Conservation (phyloP, 2,329 filamentous ascomycete genomes). For the Claviceps humidiphila region DNA sequence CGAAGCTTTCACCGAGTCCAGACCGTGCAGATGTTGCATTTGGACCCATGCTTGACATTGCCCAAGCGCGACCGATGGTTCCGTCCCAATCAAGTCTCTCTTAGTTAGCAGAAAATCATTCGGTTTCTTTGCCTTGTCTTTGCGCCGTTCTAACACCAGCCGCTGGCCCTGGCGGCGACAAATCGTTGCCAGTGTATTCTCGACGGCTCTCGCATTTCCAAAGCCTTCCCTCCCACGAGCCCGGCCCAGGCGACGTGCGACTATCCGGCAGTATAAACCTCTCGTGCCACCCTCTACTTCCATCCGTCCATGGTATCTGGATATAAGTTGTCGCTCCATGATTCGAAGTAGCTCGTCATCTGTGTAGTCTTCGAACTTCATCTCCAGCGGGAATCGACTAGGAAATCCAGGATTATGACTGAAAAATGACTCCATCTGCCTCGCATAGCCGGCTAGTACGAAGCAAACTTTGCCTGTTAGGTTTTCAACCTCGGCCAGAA, state of each 20-base stretch:
- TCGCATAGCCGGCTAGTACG: constrained; percentile 59
- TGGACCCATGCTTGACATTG: constrained; percentile 42
- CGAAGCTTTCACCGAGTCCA: constrained; percentile 48
- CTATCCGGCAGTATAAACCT: constrained; percentile 53
- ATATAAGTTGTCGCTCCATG: constrained; percentile 38
- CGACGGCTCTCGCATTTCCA: constrained; percentile 57
- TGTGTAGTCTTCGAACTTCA: constrained; percentile 57
- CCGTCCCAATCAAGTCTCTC: constrained; percentile 59
- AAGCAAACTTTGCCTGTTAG: constrained; percentile 56
- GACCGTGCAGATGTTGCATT: constrained; percentile 44
- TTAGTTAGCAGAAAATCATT: constrained; percentile 49
- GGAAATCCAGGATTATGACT: constrained; percentile 58
- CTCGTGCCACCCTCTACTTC: constrained; percentile 40
- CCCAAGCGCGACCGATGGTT: constrained; percentile 40
- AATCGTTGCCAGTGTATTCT: constrained; percentile 46
- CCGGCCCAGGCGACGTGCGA: constrained; percentile 45
- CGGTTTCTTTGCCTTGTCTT: constrained; percentile 31
- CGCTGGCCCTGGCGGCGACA: constrained; percentile 5
- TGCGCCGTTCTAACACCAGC: constrained; percentile 33
- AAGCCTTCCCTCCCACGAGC: constrained; percentile 54
- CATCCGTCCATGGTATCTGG: constrained; percentile 42
- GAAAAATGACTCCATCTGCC: constrained; percentile 66
- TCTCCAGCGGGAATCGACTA: constrained; percentile 51
- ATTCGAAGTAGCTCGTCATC: constrained; percentile 53
- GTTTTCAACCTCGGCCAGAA: constrained; percentile 63